Evolutionary conservation across 495 filamentous ascomycete species (phyloP), one percentile per base, ranked within the genome.

Genomic region (Venustampulla echinocandica): DNA sequence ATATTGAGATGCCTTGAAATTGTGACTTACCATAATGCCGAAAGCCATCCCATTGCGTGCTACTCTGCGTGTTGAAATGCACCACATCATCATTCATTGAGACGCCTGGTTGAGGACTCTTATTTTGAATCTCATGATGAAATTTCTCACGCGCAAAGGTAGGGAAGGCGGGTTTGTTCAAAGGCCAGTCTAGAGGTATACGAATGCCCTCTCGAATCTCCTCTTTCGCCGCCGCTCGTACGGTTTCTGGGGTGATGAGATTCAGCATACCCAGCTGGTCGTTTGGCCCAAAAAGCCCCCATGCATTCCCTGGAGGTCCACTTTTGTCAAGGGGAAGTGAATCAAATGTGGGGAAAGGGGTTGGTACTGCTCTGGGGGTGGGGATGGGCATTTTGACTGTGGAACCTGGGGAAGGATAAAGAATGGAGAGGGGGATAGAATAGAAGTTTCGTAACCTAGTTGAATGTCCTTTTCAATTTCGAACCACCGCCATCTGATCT

Each of bases 11-110:
- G n/a, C n/a, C n/a, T n/a, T n/a, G n/a, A n/a, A n/a, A n/a, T n/a
- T n/a, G n/a, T n/a, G n/a, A n/a, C 46, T 71, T 67, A 61, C 69
- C 70, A 52, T 64, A 75, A 59, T 76, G 71, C 25, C 71, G 52
- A 35, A 77, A 72, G 5, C 74, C 73, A 65, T 77, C 74, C 75
- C 74, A 77, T 52, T 79, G 76, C 2, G 62, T 68, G 36, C 65
- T 68, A 20, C 64, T 62, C 62, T 79, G 75, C 1, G 75, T 76
- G 53, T 80, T 79, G 52, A 56, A 39, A 1, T 13, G 22, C 35
- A 73, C 55, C n/a, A 68, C 50, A 62, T 77, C 74, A 52, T 77
- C 74, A 41, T 77, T 77, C 27, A 30, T 30, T n/a, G n/a, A n/a
- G n/a, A n/a, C n/a, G 20, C 74, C 66, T 10, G 53, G 52, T 37